Evolutionary conservation across 768 basidiomycete species (phyloP).

Genomic region (Mycena indigotica): DNA sequence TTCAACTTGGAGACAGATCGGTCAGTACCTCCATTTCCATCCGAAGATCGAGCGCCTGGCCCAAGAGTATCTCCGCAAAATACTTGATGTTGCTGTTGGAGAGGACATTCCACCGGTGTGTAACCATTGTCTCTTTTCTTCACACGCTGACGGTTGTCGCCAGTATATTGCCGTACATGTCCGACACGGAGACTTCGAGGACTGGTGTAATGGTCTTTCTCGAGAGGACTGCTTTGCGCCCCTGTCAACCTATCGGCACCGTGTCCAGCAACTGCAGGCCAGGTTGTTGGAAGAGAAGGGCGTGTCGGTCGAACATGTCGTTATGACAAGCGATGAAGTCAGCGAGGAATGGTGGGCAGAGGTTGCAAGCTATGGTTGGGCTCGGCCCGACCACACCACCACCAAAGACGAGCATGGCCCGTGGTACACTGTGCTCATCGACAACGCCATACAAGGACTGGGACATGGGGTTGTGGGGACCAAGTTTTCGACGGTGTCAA

Average conservation of each 20-base stretch:
- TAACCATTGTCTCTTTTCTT: neutral
- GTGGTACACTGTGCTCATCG: constrained; percentile 42
- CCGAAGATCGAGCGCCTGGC: constrained; percentile 24
- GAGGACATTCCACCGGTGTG: neutral
- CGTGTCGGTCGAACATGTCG: constrained; percentile 28
- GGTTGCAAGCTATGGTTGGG: constrained; percentile 30
- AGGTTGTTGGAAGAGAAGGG: constrained; percentile 25
- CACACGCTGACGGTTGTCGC: neutral
- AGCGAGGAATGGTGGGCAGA: constrained; percentile 3
- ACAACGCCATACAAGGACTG: constrained; percentile 48
- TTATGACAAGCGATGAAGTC: constrained; percentile 33
- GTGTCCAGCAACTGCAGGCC: constrained; percentile 17
- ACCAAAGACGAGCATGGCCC: constrained; percentile 29
- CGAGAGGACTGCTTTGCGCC: neutral
- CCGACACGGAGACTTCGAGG: neutral
- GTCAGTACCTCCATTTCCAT: constrained; percentile 30
- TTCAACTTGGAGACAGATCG: constrained; percentile 33
- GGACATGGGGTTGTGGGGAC: constrained; percentile 53
- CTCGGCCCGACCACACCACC: constrained; percentile 27
- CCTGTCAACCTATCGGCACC: neutral
- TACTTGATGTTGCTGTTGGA: constrained; percentile 18
- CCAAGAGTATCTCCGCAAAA: constrained; percentile 22
- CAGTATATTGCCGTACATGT: neutral
- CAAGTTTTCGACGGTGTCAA: constrained; percentile 47
- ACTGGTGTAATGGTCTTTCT: neutral